phyloP scores from a whole-genome alignment of 495 filamentous ascomycete genomes.

The Chaetomium fimeti region DNA sequence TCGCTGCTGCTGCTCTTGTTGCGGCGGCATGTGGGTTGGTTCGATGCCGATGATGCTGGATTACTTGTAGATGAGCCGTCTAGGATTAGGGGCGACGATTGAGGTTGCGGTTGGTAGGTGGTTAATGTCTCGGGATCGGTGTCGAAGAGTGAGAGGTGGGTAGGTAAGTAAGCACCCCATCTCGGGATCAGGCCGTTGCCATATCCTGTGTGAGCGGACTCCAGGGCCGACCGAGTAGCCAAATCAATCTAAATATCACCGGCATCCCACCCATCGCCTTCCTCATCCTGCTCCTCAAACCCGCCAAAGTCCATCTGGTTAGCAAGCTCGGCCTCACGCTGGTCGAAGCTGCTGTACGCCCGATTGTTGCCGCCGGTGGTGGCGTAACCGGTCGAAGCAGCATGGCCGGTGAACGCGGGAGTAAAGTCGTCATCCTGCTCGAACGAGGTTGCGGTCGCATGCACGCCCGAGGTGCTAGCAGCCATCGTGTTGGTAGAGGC shows the following conservation, averaged over 20 bases:
- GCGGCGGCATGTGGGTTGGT: neutral
- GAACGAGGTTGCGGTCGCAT: neutral
- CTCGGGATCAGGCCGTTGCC: neutral
- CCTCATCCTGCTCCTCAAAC: neutral
- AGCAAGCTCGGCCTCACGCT: neutral
- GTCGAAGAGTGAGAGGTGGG: too few relatives aligned
- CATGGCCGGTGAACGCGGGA: neutral
- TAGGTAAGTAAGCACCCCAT: too few relatives aligned
- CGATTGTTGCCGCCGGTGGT: neutral
- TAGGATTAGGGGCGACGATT: neutral
- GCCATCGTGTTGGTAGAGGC: neutral
- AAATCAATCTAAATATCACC: neutral
- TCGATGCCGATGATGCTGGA: neutral
- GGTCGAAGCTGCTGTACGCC: neutral
- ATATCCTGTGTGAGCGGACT: neutral
- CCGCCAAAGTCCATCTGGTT: neutral
- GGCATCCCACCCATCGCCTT: neutral
- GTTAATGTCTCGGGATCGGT: too few relatives aligned
- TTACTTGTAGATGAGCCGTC: neutral
- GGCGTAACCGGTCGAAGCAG: neutral
- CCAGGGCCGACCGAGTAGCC: neutral
- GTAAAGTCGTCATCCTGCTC: neutral
- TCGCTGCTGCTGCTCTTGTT: too few relatives aligned
- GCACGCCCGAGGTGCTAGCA: neutral
- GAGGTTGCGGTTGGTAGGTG: neutral